Evolutionary conservation across 2,329 filamentous ascomycete species (phyloP).

Genomic region (Mycosphaerella arachidis): DNA sequence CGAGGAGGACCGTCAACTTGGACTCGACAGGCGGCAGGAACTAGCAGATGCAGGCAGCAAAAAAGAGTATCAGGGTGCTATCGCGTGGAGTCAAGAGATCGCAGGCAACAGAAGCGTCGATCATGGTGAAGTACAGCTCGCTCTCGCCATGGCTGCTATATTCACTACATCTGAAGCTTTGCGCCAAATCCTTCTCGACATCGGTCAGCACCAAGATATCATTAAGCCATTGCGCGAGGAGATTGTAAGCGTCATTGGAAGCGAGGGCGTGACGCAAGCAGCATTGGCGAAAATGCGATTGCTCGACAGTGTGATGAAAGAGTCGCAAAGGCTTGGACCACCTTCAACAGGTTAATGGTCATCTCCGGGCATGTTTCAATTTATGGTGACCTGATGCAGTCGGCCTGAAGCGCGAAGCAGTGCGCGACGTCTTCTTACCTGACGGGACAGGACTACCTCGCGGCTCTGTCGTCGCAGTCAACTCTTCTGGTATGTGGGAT

Average conservation of each 20-base stretch:
- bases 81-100: conserved; percentile 18
- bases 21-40: conserved; percentile 29
- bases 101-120: conserved; percentile 5
- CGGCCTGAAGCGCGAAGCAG: neutral
- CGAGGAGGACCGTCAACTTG: conserved; percentile 30
- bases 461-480: conserved; percentile 17
- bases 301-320: conserved; percentile 31
- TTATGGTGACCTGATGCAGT: neutral
- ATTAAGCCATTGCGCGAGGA: conserved; percentile 27
- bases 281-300: conserved; percentile 28
- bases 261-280: conserved; percentile 23
- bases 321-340: conserved; percentile 21
- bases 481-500: conserved; percentile 9
- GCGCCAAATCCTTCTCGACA: conserved; percentile 20
- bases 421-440: neutral
- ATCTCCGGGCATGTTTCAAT: no score
- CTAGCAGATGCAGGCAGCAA: neutral
- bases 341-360: neutral
- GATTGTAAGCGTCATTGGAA: conserved; percentile 17
- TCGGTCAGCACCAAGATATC: conserved; percentile 22
- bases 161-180: conserved; percentile 25
- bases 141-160: conserved; percentile 17
- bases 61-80: conserved; percentile 15
- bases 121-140: conserved; percentile 8
- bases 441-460: conserved; percentile 23